phyloP scores from a whole-genome alignment of 495 filamentous ascomycete species.

The Annulohypoxylon nitens region DNA sequence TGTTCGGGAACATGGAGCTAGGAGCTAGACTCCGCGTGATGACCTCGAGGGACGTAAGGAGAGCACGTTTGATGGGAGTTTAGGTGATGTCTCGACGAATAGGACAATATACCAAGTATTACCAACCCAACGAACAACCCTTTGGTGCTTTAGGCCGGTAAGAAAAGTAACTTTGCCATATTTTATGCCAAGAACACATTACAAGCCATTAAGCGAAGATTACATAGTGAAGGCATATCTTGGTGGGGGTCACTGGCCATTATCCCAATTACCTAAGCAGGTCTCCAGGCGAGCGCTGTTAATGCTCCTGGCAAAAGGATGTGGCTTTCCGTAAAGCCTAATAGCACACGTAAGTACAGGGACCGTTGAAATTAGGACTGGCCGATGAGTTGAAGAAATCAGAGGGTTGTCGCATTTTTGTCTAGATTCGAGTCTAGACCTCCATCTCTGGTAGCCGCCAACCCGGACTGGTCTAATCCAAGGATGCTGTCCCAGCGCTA shows the following conservation, averaged over 20 bases:
- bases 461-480: not conserved
- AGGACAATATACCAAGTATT: not conserved
- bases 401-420: not conserved
- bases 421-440: not conserved
- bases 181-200: not conserved
- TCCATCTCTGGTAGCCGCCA: not conserved
- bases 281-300: not conserved
- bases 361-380: not conserved
- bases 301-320: not conserved
- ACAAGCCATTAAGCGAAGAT: not conserved
- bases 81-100: not conserved
- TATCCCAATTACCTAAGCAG: not conserved
- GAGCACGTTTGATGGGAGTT: not conserved
- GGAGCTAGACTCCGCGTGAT: not conserved
- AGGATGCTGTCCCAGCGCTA: not conserved
- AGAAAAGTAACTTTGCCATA: too few species aligned
- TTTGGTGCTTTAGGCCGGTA: not conserved
- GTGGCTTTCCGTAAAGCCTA: not conserved
- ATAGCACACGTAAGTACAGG: not conserved
- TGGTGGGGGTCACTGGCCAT: not conserved
- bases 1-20: conserved; percentile 1
- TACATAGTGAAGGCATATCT: not conserved
- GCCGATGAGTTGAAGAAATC: not conserved
- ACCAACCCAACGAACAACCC: not conserved
- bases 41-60: conserved; percentile 7